These are phyloP conservation scores for Asterophora lycoperdoides DNA, from an alignment of 768 basidiomycete species.

Conservation along the genomic window DNA sequence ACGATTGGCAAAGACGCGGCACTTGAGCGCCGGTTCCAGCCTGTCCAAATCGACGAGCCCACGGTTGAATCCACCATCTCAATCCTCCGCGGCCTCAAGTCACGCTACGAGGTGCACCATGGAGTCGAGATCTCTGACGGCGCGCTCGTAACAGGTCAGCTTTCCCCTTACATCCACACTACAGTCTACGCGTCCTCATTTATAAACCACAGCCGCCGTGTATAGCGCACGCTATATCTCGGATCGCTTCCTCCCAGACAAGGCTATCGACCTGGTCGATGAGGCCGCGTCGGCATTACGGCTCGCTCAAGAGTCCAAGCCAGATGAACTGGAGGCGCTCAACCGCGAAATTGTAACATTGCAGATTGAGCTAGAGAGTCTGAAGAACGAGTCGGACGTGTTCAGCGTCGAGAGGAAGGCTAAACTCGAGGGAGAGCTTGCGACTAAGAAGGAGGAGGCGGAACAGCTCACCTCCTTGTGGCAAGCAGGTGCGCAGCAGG, in stretches of 20 bases:
- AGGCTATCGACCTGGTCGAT: conserved; percentile 89
- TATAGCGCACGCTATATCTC: conserved; percentile 84
- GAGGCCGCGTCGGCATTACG: conserved; percentile 87
- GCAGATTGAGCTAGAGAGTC: conserved; percentile 84
- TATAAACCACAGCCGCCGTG: conserved; percentile 56
- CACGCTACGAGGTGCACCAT: conserved; percentile 87
- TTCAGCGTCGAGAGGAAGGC: conserved; percentile 72
- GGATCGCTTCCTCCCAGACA: conserved; percentile 85
- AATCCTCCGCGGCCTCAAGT: conserved; percentile 82
- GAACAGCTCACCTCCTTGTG: conserved; percentile 59
- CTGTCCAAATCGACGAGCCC: conserved; percentile 85
- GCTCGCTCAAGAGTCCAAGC: conserved; percentile 85
- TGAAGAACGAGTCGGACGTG: conserved; percentile 84
- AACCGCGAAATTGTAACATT: conserved; percentile 82
- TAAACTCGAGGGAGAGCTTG: conserved; percentile 63
- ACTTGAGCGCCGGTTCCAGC: conserved; percentile 87
- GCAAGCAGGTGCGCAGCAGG: conserved; percentile 56
- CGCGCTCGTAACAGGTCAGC: conserved; percentile 77
- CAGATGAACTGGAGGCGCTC: conserved; percentile 76
- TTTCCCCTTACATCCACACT: background rate
- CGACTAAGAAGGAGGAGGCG: conserved; percentile 59
- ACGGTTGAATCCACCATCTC: conserved; percentile 80
- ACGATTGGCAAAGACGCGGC: conserved; percentile 91
- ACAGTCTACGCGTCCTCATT: background rate
- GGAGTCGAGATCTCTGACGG: conserved; percentile 89